Conservation (phyloP, 306 rosid species). For the Macrotyloma uniflorum region DNA sequence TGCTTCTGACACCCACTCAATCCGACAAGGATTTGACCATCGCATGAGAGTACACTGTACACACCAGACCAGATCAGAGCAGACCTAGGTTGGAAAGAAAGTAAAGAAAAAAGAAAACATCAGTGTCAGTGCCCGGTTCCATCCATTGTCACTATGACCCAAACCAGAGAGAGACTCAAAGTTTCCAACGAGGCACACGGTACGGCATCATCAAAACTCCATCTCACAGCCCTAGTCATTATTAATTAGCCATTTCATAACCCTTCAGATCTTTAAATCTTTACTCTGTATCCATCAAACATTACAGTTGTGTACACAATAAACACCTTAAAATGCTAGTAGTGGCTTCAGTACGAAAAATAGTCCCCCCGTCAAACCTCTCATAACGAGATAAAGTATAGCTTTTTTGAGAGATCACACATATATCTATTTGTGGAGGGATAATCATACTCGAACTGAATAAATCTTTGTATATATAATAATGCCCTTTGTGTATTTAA, state of each 20-base stretch:
- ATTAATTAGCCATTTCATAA: neutral
- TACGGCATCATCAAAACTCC: constrained; percentile 38
- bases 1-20: constrained; percentile 46
- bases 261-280: neutral
- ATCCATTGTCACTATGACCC: constrained; percentile 58
- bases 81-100: constrained; percentile 46
- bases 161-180: constrained; percentile 28
- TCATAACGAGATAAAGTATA: neutral
- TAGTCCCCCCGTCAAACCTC: neutral
- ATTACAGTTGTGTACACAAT: neutral
- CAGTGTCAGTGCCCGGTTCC: constrained; percentile 69
- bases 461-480: too few relatives aligned
- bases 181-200: constrained; percentile 47
- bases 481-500: neutral
- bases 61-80: constrained; percentile 39
- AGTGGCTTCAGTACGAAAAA: neutral
- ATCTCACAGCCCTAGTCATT: constrained; percentile 1
- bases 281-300: neutral
- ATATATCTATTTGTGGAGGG: too few relatives aligned
- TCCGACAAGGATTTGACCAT: constrained; percentile 59
- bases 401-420: neutral
- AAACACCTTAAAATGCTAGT: neutral
- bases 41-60: constrained; percentile 53
- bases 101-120: constrained; percentile 29
- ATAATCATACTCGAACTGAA: too few relatives aligned